Conservation (phyloP, 208 protist genomes). For the Leishmania martiniquensis region DNA sequence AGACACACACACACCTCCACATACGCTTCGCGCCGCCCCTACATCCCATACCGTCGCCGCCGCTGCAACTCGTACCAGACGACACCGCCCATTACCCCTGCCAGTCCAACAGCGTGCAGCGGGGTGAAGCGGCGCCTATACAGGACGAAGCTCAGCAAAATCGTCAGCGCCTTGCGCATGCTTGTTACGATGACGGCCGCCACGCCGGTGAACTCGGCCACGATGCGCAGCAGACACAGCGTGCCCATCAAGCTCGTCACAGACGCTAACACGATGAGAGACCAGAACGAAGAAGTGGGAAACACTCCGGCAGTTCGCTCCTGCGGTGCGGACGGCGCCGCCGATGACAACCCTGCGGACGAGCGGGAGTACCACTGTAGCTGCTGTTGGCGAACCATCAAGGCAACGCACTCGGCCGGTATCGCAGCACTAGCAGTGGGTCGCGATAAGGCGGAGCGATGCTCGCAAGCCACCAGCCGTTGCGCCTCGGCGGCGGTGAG, state of each 20-base stretch:
- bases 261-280: conserved; percentile 32
- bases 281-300: conserved; percentile 4
- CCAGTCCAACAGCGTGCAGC: conserved; percentile 37
- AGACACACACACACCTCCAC: not conserved
- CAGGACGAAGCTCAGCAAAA: conserved; percentile 55
- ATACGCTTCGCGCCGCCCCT: too few species aligned
- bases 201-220: conserved; percentile 51
- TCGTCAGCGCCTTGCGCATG: conserved; percentile 59
- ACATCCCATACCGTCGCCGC: conserved; percentile 4
- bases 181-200: conserved; percentile 64
- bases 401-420: not conserved
- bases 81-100: conserved; percentile 39
- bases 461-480: not conserved
- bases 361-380: not conserved
- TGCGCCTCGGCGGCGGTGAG: not conserved
- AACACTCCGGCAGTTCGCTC: not conserved
- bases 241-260: conserved; percentile 42
- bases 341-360: not conserved
- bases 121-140: conserved; percentile 46
- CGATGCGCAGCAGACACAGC: conserved; percentile 47
- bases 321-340: not conserved
- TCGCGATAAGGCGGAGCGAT: not conserved
- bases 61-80: conserved; percentile 46
- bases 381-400: not conserved
- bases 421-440: not conserved